Conservation (phyloP, 2,329 filamentous ascomycete genomes). For the Claviceps digitariae region DNA sequence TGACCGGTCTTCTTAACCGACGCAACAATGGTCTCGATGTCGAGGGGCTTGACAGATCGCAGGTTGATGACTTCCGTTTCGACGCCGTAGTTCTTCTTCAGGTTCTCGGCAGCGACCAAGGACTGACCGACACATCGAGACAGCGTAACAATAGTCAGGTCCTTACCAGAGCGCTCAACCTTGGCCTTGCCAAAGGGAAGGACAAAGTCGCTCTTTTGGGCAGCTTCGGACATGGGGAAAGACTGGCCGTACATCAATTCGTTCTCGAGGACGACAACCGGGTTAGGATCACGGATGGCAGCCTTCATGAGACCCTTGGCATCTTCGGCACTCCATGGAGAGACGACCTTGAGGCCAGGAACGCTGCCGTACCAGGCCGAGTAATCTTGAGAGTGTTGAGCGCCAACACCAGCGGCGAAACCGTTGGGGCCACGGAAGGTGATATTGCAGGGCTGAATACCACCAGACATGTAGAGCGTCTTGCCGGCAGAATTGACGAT, state of each 20-base stretch:
- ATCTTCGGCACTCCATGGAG: constrained; percentile 93
- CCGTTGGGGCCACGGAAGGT: constrained; percentile 99
- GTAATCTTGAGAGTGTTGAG: constrained; percentile 98
- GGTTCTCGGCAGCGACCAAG: constrained; percentile 71
- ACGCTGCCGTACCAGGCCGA: constrained; percentile 98
- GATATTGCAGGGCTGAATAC: constrained; percentile 98
- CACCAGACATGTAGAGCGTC: constrained; percentile 99
- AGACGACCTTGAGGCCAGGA: constrained; percentile 91
- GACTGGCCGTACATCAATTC: constrained; percentile 83
- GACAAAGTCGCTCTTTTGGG: constrained; percentile 93
- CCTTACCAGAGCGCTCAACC: constrained; percentile 91
- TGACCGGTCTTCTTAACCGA: constrained; percentile 98
- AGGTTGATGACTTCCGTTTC: constrained; percentile 97
- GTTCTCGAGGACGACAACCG: constrained; percentile 82
- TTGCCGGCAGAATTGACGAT: constrained; percentile 98
- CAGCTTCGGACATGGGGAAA: constrained; percentile 96
- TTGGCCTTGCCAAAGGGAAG: constrained; percentile 98
- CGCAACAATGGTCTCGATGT: constrained; percentile 88
- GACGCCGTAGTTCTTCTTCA: constrained; percentile 94
- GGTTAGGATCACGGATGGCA: constrained; percentile 95
- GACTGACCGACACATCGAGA: constrained; percentile 93
- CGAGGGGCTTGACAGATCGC: constrained; percentile 91
- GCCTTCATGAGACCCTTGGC: constrained; percentile 97
- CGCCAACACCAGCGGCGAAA: constrained; percentile 87
- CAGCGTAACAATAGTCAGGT: constrained; percentile 87